Evolutionary conservation across 148 eudicot species (phyloP).

Genomic region (Camellia japonica): DNA sequence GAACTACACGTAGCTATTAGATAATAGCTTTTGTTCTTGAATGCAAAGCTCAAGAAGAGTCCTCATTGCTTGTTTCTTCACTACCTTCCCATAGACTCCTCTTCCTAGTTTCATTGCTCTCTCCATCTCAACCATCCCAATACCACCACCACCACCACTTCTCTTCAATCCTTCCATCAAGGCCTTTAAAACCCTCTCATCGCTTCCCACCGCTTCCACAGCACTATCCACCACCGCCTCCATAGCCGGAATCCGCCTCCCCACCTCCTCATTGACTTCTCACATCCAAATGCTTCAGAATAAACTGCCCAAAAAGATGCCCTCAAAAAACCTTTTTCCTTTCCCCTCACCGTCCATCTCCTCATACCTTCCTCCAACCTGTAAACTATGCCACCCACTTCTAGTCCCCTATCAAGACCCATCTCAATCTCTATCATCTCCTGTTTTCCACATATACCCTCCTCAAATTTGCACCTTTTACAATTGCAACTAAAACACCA

Average conservation of each 20-base stretch:
- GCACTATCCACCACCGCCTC: conserved; percentile 64
- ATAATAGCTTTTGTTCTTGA: conserved; percentile 7
- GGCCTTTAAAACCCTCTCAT: conserved; percentile 66
- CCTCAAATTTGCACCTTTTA: conserved; percentile 71
- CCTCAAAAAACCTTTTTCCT: conserved; percentile 68
- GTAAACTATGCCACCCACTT: conserved; percentile 55
- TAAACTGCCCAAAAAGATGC: conserved; percentile 80
- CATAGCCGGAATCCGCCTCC: conserved; percentile 58
- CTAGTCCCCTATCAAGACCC: conserved; percentile 57
- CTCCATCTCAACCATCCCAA: conserved; percentile 65
- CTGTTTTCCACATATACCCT: conserved; percentile 38
- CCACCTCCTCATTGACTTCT: conserved; percentile 63
- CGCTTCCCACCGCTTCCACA: conserved; percentile 69
- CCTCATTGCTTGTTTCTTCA: conserved; percentile 80
- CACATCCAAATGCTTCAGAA: conserved; percentile 51
- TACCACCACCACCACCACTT: conserved; percentile 23
- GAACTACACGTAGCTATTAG: neutral
- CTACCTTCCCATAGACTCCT: conserved; percentile 84
- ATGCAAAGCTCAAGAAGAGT: conserved; percentile 45
- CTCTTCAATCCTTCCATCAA: conserved; percentile 56
- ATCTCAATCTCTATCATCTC: conserved; percentile 63
- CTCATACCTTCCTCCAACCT: conserved; percentile 73
- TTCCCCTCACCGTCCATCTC: conserved; percentile 65
- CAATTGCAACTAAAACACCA: conserved; percentile 81
- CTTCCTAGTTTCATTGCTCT: conserved; percentile 78